Base-by-base conservation (phyloP, 1,139 yeast species). In the Suhomyces wounanorum region DNA sequence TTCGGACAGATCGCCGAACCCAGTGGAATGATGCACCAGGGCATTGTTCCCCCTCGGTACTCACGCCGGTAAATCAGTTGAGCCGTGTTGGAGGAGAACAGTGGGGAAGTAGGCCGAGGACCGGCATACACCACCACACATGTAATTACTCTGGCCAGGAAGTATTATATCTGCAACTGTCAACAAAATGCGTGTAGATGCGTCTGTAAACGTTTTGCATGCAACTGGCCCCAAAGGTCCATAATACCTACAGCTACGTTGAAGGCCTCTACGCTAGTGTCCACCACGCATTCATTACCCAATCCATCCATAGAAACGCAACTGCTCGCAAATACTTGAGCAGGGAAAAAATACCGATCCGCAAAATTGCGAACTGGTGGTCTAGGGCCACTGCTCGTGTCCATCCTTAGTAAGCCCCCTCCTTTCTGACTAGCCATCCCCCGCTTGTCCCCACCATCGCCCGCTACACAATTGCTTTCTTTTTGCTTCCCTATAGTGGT, bases 401-500 rank as follows among this genome's bases (percentile, higher is more conserved):
- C 43, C 43, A 23, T 26, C 36, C 17, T 13, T 37, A 17, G 37
- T 17, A 41, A 30, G 44, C 37, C 44, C 44, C 44, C 35, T 28
- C 33, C 43, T 41, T 33, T 30, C 17, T 28, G 9, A 17, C 35
- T 26, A 28, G 26, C 23, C 44, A 17, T 26, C 35, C 18, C 28
- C 26, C 28, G 13, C 44, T 41, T 18, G 35, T n/a, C 43, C 36
- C 28, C 33, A 16, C 35, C 14, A 6, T 21, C 26, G 41, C 30
- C 28, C 41, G 14, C 30, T 38, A 23, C 13, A 38, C 30, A 14
- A 23, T 38, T 40, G 21, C 33, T 40, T 40, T 40, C 42, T 40
- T 25, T 37, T 40, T 26, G 35, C 41, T 14, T 40, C 33, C 33
- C 33, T 40, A 26, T 40, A 40, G 42, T 40, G 42, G 42, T 40